Conservation (phyloP, 163 green algal species). For the Scenedesmus sp. region DNA sequence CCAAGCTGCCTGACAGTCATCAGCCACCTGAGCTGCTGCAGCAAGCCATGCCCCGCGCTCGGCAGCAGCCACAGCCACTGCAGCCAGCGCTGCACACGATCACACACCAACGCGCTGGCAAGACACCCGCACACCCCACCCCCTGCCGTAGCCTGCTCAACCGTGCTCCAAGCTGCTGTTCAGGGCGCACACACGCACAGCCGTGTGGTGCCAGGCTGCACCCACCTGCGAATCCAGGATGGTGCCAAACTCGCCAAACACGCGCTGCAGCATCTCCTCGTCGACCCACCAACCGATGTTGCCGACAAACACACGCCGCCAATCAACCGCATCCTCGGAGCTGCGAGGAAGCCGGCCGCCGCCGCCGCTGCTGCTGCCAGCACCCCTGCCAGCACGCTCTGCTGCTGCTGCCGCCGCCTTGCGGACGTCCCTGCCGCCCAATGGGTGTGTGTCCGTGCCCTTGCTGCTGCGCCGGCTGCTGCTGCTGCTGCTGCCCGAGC, state of each 20-base stretch:
- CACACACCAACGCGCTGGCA: no score
- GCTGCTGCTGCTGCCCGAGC: conserved; percentile 44
- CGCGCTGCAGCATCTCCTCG: conserved; percentile 51
- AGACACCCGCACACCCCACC: no score
- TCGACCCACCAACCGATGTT: conserved; percentile 61
- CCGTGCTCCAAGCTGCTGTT: no score
- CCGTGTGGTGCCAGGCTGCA: no score
- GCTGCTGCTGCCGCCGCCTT: not conserved
- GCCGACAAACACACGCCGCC: conserved; percentile 53
- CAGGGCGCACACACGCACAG: no score
- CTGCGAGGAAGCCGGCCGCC: not conserved
- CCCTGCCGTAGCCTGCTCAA: no score
- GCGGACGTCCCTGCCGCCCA: not conserved
- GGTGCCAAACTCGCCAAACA: conserved; percentile 53
- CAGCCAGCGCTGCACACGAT: no score
- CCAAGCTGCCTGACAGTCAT: no score
- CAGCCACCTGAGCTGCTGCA: no score
- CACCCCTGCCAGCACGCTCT: not conserved
- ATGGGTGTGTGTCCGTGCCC: not conserved
- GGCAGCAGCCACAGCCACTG: no score
- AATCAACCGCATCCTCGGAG: conserved; percentile 39
- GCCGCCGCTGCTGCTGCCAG: not conserved
- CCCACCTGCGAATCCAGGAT: conserved; percentile 53
- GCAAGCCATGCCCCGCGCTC: no score
- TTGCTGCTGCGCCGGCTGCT: conserved; percentile 38